Conservation (phyloP, 306 rosid genomes). For the Lathyrus sativus region DNA sequence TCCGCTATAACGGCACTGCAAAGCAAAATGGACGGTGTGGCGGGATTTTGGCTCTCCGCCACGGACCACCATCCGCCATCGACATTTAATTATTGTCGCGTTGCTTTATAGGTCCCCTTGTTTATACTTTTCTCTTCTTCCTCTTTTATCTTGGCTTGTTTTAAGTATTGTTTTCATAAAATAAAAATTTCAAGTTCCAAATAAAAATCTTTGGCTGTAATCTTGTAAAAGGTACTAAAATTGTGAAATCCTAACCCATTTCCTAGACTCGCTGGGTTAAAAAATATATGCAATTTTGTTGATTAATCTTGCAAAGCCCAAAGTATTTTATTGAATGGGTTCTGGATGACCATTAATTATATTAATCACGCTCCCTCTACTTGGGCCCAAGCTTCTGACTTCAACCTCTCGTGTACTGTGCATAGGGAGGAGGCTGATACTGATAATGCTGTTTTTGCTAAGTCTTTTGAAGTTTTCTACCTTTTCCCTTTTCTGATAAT, state of each 20-base stretch:
- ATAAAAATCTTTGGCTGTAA: slow-evolving; percentile 1
- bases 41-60: no score
- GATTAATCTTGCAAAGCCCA: not conserved
- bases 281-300: not conserved
- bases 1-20: no score
- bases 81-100: no score
- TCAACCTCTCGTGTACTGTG: slow-evolving; percentile 1
- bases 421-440: not conserved
- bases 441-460: not conserved
- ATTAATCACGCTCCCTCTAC: not conserved
- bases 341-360: not conserved
- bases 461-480: slow-evolving; percentile 4
- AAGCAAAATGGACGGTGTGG: no score
- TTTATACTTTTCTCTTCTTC: not conserved
- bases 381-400: not conserved
- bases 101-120: not conserved
- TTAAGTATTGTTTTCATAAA: not conserved
- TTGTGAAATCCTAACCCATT: not conserved
- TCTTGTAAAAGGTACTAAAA: not conserved
- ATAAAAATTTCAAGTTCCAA: not conserved
- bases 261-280: slow-evolving; percentile 6
- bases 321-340: not conserved
- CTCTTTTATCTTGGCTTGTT: no score
- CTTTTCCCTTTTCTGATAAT: not conserved
- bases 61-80: no score